Conservation (phyloP, 2,329 filamentous ascomycete species). For the Phialophora chinensis region DNA sequence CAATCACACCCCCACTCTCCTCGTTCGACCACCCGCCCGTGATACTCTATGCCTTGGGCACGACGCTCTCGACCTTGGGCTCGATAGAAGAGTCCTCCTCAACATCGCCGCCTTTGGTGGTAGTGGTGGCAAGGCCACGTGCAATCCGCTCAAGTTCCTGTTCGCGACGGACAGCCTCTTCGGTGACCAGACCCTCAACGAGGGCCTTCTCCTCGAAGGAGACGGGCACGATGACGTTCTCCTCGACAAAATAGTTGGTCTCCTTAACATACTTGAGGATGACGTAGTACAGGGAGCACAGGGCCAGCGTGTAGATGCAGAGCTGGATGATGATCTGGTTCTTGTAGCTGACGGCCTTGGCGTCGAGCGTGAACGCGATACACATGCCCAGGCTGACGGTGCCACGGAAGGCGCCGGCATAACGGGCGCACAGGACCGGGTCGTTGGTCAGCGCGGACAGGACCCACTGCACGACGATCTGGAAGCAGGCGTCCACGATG, state of each 20-base stretch:
- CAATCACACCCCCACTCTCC: too few species aligned
- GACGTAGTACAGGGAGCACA: slow-evolving; percentile 19
- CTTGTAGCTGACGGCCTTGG: slow-evolving; percentile 24
- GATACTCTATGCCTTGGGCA: too few species aligned
- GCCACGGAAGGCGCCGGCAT: slow-evolving; percentile 31
- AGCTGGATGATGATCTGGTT: slow-evolving; percentile 31
- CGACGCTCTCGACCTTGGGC: too few species aligned
- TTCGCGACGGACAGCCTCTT: slow-evolving; percentile 1
- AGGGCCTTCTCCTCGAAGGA: slow-evolving; percentile 2
- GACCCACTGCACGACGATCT: slow-evolving; percentile 24
- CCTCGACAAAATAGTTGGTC: slow-evolving; percentile 37
- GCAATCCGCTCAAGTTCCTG: neutral
- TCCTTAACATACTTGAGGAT: slow-evolving; percentile 29
- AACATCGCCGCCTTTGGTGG: too few species aligned
- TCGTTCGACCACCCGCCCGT: too few species aligned
- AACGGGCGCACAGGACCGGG: slow-evolving; percentile 23
- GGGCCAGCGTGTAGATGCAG: slow-evolving; percentile 24
- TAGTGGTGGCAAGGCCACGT: too few species aligned
- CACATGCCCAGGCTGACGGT: slow-evolving; percentile 29
- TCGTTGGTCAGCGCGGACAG: slow-evolving; percentile 32
- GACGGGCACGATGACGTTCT: slow-evolving; percentile 35
- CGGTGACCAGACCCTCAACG: slow-evolving; percentile 4
- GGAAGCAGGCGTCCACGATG: slow-evolving; percentile 24
- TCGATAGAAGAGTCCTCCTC: too few species aligned
- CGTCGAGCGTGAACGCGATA: slow-evolving; percentile 34